phyloP scores from a whole-genome alignment of 1,284 basidiomycete species.

The Vanrija sp. region DNA sequence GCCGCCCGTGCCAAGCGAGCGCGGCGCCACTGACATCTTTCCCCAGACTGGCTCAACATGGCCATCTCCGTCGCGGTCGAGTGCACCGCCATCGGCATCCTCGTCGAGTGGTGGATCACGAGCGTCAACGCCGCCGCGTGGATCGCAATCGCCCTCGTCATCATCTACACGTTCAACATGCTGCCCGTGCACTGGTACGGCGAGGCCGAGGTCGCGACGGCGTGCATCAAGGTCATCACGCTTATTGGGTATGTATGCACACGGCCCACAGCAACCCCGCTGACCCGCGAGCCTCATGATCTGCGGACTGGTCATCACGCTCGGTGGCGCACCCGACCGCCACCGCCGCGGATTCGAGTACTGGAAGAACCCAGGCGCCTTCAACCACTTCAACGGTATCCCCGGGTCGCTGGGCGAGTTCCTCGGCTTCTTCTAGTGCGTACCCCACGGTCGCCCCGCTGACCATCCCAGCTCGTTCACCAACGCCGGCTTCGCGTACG shows the following conservation, averaged over 20 bases:
- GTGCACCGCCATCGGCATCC: constrained; percentile 66
- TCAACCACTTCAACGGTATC: constrained; percentile 48
- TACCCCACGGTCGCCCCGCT: background rate
- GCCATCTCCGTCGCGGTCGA: constrained; percentile 68
- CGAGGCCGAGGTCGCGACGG: constrained; percentile 49
- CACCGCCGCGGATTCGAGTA: constrained; percentile 49
- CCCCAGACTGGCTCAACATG: constrained; percentile 65
- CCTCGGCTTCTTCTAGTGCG: constrained; percentile 16
- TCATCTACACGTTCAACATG: constrained; percentile 55
- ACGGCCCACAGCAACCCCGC: background rate
- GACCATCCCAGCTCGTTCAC: constrained; percentile 22
- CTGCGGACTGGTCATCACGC: constrained; percentile 61
- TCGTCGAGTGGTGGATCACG: constrained; percentile 66
- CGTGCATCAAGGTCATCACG: constrained; percentile 73
- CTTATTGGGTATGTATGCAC: constrained; percentile 45
- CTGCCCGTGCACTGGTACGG: constrained; percentile 27
- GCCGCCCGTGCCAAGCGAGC: background rate
- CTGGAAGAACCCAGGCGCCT: constrained; percentile 51
- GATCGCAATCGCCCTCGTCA: constrained; percentile 68
- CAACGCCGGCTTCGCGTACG: constrained; percentile 10
- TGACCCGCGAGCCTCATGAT: constrained; percentile 51
- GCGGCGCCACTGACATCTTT: background rate
- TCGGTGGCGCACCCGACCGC: constrained; percentile 48
- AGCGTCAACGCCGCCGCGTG: constrained; percentile 61
- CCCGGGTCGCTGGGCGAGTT: constrained; percentile 49